Conservation (phyloP, 2,329 filamentous ascomycete genomes). For the Graphium sp. region DNA sequence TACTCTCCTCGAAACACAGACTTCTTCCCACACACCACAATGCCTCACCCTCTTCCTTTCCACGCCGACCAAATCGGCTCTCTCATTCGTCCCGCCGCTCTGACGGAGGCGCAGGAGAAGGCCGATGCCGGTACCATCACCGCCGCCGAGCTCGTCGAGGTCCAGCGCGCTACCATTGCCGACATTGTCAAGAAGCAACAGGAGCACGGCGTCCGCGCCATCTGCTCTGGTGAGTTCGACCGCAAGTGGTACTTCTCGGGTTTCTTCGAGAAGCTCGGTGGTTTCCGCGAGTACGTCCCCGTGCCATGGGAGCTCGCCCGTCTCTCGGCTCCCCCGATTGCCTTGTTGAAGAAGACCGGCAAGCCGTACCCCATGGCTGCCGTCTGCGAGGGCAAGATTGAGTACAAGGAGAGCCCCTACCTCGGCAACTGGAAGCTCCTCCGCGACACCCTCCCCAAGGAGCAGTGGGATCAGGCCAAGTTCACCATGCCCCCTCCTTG, state of each 20-base stretch:
- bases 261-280: conserved; percentile 27
- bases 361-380: conserved; percentile 20
- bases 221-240: conserved; percentile 55
- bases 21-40: no score
- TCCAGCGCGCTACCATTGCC: conserved; percentile 46
- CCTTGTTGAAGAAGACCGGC: conserved; percentile 18
- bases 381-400: conserved; percentile 23
- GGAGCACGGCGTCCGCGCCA: conserved; percentile 40
- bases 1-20: no score
- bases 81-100: conserved; percentile 45
- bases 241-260: conserved; percentile 30
- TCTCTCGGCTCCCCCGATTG: conserved; percentile 19
- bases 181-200: conserved; percentile 49
- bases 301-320: conserved; percentile 19
- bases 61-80: conserved; percentile 60
- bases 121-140: conserved; percentile 29
- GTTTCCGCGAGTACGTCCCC: conserved; percentile 19
- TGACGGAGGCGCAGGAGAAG: conserved; percentile 33
- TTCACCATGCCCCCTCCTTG: conserved; percentile 50
- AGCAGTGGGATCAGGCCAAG: conserved; percentile 47
- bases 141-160: conserved; percentile 25
- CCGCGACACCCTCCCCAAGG: conserved; percentile 28
- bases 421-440: conserved; percentile 24
- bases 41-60: no score
- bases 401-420: conserved; percentile 21